phyloP scores from a whole-genome alignment of 1,284 basidiomycete genomes.

The Meira nashicola region DNA sequence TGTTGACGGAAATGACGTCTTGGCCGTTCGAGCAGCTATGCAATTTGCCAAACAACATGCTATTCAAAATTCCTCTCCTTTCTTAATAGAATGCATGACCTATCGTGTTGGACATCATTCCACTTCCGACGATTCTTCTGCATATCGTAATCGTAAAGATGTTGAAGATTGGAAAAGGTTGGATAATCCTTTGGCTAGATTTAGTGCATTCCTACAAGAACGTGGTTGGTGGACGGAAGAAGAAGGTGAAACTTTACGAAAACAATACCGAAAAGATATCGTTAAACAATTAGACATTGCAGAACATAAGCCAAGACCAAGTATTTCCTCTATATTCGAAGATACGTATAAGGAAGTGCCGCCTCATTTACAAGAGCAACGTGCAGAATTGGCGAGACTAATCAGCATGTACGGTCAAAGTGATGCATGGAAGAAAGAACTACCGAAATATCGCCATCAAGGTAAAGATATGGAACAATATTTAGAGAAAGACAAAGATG shows the following conservation, averaged over 20 bases:
- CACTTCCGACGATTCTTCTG: constrained; percentile 88
- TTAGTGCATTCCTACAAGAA: constrained; percentile 69
- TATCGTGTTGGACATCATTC: constrained; percentile 78
- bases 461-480: constrained; percentile 63
- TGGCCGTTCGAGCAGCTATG: constrained; percentile 78
- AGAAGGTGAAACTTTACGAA: constrained; percentile 69
- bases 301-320: constrained; percentile 67
- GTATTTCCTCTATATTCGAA: constrained; percentile 74
- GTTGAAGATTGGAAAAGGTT: constrained; percentile 14
- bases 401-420: constrained; percentile 75
- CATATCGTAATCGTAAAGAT: constrained; percentile 59
- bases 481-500: neutral
- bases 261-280: constrained; percentile 67
- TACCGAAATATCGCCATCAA: constrained; percentile 72
- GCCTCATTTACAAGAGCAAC: constrained; percentile 63
- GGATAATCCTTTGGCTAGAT: constrained; percentile 81
- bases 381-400: constrained; percentile 68
- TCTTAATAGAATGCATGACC: constrained; percentile 69
- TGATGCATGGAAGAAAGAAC: constrained; percentile 77
- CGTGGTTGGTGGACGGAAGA: constrained; percentile 78
- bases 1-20: constrained; percentile 90
- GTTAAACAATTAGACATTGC: constrained; percentile 72
- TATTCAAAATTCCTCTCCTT: constrained; percentile 68
- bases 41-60: constrained; percentile 72
- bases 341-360: constrained; percentile 65